Evolutionary conservation across 306 rosid genomes (phyloP).

Genomic region (Luffa acutangula): DNA sequence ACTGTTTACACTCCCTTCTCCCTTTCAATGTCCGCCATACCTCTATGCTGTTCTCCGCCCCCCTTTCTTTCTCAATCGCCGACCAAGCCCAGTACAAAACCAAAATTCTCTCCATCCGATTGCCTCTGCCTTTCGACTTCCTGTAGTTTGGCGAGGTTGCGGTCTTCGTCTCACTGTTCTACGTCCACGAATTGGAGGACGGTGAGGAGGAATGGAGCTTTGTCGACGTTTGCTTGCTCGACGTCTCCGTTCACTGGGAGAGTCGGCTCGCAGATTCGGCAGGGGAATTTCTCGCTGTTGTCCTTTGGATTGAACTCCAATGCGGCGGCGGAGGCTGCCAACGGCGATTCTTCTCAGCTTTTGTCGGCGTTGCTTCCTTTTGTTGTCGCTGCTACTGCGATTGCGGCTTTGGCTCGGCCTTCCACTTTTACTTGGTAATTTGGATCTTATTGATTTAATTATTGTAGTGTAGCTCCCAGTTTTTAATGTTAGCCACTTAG

Average conservation of each 20-base stretch:
- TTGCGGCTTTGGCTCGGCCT: slow-evolving; percentile 79
- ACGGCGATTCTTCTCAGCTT: slow-evolving; percentile 49
- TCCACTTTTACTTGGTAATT: slow-evolving; percentile 85
- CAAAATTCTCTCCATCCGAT: neutral
- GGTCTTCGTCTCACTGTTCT: neutral
- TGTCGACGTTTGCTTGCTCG: slow-evolving; percentile 40
- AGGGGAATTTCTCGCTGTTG: slow-evolving; percentile 42
- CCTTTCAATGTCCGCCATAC: slow-evolving; percentile 10
- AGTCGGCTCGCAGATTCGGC: slow-evolving; percentile 31
- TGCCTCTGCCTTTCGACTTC: neutral
- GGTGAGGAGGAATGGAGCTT: slow-evolving; percentile 13
- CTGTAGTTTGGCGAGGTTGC: neutral
- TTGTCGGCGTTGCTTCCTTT: slow-evolving; percentile 88
- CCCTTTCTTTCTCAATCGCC: slow-evolving; percentile 20
- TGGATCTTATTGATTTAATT: neutral
- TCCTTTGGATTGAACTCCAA: slow-evolving; percentile 41
- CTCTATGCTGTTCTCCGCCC: slow-evolving; percentile 12
- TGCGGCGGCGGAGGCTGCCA: slow-evolving; percentile 16
- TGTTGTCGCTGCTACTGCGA: slow-evolving; percentile 81
- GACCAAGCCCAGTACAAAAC: neutral
- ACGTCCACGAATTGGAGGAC: slow-evolving; percentile 16
- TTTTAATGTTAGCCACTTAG: neutral
- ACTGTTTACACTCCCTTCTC: neutral
- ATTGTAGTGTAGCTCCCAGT: neutral
- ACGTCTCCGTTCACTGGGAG: slow-evolving; percentile 40